Percentiles rank a stretch among this genome's conserved stretches.
These are phyloP conservation scores for Viola pubescens DNA, from an alignment of 441 rosid species.

Conservation along the genomic window DNA sequence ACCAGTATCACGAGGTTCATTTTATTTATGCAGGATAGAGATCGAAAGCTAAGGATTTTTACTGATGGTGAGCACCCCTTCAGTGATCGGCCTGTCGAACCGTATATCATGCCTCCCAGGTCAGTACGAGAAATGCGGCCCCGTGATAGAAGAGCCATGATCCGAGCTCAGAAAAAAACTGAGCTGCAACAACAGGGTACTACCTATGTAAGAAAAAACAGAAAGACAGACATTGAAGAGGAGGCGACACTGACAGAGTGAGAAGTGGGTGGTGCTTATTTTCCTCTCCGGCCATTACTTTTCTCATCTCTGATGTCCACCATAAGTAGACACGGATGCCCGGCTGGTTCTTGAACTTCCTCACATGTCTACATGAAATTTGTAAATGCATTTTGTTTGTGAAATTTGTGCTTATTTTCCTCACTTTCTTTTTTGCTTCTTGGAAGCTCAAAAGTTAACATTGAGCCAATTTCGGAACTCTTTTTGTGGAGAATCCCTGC, in stretches of 20 bases:
- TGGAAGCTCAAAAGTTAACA: not conserved
- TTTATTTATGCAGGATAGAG: slow-evolving; percentile 64
- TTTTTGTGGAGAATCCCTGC: not conserved
- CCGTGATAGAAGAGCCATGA: slow-evolving; percentile 79
- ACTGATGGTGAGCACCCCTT: slow-evolving; percentile 82
- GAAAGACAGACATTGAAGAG: slow-evolving; percentile 36
- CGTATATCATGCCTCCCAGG: slow-evolving; percentile 77
- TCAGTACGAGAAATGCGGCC: slow-evolving; percentile 88
- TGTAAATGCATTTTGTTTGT: not conserved
- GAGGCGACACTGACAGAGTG: slow-evolving; percentile 22
- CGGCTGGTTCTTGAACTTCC: slow-evolving; percentile 1
- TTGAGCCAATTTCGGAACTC: not conserved
- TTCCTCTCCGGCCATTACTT: not conserved
- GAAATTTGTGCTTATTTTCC: not conserved
- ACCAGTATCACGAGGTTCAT: slow-evolving; percentile 5
- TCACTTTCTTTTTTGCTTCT: not conserved
- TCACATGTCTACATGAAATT: not conserved
- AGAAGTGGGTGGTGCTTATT: slow-evolving; percentile 5
- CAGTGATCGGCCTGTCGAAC: slow-evolving; percentile 67
- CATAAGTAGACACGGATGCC: slow-evolving; percentile 3
- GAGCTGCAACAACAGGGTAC: slow-evolving; percentile 52
- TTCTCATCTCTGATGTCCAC: not conserved
- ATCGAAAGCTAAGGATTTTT: slow-evolving; percentile 86
- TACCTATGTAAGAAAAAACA: slow-evolving; percentile 42
- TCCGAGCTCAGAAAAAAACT: slow-evolving; percentile 85